Percentiles rank a stretch among this genome's conserved stretches.
Evolutionary conservation across 352 stramenopile species (phyloP).

Genomic region (Halophytophthora polymorphica): DNA sequence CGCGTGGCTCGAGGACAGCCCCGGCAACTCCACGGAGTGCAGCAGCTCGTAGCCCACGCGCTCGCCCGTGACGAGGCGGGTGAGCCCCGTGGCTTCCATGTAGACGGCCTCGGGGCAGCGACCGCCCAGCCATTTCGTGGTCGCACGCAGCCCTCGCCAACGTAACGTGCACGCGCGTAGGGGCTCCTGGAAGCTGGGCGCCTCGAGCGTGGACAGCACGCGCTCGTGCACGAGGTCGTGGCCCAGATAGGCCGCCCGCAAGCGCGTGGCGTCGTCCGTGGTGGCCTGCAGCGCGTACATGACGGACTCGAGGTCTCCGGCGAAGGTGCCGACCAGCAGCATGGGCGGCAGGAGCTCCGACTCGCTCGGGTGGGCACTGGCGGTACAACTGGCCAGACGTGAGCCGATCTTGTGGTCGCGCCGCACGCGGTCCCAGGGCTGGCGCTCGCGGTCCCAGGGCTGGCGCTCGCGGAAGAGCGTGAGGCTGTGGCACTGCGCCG

Average conservation of each 20-base stretch:
- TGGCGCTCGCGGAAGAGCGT: conserved; percentile 28
- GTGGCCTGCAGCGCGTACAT: conserved; percentile 32
- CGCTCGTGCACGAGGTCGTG: conserved; percentile 27
- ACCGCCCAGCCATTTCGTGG: not conserved
- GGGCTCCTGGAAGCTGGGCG: conserved; percentile 19
- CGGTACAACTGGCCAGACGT: conserved; percentile 18
- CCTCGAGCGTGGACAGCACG: conserved; percentile 22
- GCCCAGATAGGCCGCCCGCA: conserved; percentile 25
- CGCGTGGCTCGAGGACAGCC: conserved; percentile 8
- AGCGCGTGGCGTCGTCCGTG: conserved; percentile 23
- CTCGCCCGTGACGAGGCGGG: conserved; percentile 19
- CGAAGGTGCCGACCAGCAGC: conserved; percentile 28
- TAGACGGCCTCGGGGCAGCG: conserved; percentile 22
- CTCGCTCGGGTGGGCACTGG: conserved; percentile 11
- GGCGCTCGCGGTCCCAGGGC: too few relatives aligned
- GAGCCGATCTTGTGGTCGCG: conserved; percentile 27
- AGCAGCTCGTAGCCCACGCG: conserved; percentile 32
- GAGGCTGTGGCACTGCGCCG: conserved; percentile 18
- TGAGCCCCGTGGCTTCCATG: conserved; percentile 29
- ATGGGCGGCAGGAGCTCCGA: conserved; percentile 21
- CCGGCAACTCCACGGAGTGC: conserved; percentile 25
- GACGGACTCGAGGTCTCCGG: conserved; percentile 28
- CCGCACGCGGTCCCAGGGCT: conserved; percentile 7
- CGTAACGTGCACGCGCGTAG: conserved; percentile 28
- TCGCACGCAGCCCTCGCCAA: conserved; percentile 19